Percentiles rank a stretch among this genome's conserved stretches.
Evolutionary conservation across 768 basidiomycete genomes (phyloP).

Genomic region (Tubosaeta sp.): DNA sequence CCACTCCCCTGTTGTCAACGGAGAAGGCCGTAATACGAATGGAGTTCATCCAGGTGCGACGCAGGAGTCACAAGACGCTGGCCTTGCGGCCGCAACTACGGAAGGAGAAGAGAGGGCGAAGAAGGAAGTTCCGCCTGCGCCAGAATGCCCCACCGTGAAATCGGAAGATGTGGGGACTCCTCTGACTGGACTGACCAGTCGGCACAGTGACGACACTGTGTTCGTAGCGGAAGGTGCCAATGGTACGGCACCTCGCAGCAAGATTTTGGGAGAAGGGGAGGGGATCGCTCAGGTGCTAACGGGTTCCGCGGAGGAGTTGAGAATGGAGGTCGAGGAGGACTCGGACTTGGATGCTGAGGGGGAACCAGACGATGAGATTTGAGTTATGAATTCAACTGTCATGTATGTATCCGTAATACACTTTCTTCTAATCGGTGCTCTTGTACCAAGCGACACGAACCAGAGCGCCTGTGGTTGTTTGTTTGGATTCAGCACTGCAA

Average conservation of each 20-base stretch:
- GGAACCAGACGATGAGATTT: constrained; percentile 43
- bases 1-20: constrained; percentile 9
- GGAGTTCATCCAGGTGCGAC: constrained; percentile 8
- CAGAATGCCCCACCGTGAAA: constrained; percentile 35
- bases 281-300: constrained; percentile 4
- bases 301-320: constrained; percentile 3
- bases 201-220: constrained; percentile 58
- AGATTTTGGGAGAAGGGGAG: constrained; percentile 20
- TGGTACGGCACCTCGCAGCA: constrained; percentile 27
- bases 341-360: constrained; percentile 40
- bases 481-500: constrained; percentile 20
- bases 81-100: neutral
- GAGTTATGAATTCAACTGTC: constrained; percentile 32
- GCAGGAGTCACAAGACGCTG: neutral
- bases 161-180: constrained; percentile 55
- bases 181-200: constrained; percentile 43
- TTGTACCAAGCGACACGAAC: constrained; percentile 17
- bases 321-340: constrained; percentile 22
- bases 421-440: constrained; percentile 22
- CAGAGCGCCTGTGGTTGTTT: constrained; percentile 21
- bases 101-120: neutral
- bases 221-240: constrained; percentile 33
- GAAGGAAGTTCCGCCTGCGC: constrained; percentile 3
- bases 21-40: constrained; percentile 13
- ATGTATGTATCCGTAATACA: constrained; percentile 24